These are phyloP conservation scores for Penicillium crystallinum DNA, from an alignment of 495 filamentous ascomycete genomes.

Conservation along the genomic window DNA sequence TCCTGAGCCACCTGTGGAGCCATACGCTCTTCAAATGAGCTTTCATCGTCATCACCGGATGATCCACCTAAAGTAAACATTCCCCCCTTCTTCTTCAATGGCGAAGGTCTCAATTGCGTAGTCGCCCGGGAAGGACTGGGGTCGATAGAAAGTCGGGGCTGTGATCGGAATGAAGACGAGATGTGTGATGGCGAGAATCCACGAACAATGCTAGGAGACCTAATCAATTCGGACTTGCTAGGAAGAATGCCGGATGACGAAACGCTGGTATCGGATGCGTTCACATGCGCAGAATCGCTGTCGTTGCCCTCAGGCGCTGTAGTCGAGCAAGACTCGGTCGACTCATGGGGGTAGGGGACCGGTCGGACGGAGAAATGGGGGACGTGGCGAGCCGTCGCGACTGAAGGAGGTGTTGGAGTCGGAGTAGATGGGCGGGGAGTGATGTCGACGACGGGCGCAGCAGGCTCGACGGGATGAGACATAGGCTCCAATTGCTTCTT, in stretches of 20 bases:
- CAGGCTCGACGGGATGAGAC: conserved; percentile 39
- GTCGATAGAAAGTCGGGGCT: conserved; percentile 46
- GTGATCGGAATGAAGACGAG: conserved; percentile 66
- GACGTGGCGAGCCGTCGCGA: conserved; percentile 25
- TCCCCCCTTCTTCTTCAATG: conserved; percentile 52
- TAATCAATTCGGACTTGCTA: conserved; percentile 42
- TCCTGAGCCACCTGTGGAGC: conserved; percentile 30
- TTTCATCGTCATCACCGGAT: conserved; percentile 77
- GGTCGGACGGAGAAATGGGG: conserved; percentile 13
- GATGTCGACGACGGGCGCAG: conserved; percentile 49
- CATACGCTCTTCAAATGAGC: conserved; percentile 70
- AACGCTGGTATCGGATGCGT: conserved; percentile 51
- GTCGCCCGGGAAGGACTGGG: conserved; percentile 43
- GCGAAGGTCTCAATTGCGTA: conserved; percentile 41
- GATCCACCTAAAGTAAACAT: conserved; percentile 73
- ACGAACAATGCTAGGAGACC: conserved; percentile 71
- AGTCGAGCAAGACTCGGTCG: conserved; percentile 51
- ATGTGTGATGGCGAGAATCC: conserved; percentile 81
- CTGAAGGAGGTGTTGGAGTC: conserved; percentile 36
- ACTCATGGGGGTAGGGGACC: conserved; percentile 29
- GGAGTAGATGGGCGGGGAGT: conserved; percentile 42
- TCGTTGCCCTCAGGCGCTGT: conserved; percentile 48
- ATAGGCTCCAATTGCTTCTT: conserved; percentile 62
- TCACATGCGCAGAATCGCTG: conserved; percentile 34
- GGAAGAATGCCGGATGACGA: conserved; percentile 36